Evolutionary conservation across 257 asterid genomes (phyloP), one percentile per base, ranked within the genome.

Genomic region (Jaltomata sinuosa): DNA sequence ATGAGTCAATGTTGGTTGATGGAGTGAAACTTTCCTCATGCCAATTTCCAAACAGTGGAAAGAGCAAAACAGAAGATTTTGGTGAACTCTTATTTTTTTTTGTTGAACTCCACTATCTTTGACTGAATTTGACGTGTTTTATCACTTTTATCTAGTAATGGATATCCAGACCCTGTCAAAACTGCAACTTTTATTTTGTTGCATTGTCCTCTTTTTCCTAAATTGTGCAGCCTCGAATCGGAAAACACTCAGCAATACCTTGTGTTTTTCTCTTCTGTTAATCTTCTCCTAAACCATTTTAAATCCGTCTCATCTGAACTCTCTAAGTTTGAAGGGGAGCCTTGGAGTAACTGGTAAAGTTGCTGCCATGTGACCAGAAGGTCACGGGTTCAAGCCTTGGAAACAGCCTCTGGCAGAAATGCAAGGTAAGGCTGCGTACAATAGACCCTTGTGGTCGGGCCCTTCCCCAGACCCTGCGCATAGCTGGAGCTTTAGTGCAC

Each of bases 1-100:
- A 15, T 71, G 53, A 53, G 82, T 53, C 82, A 27, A 71, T 83
- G 82, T 83, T 12, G 69, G 82, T 53, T 77, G 81, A 49, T 77
- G 42, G 27, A 1, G n/a, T 25, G 57, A 45, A 74, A 45, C 45
- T 40, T 40, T 45, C 61, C 5, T 27, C 10, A 9, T 47, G 10
- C 34, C 61, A 47, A 4, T 45, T 47, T 77, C 18, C 53, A n/a
- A 5, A 47, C 47, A 27, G 25, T 8, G 6, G 0, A 5, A 47
- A 76, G 62, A 18, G 42, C 1, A 47, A 47, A 47, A 47, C 40
- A 27, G 62, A 47, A 76, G 61, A 76, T 12, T 15, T 76, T 3
- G 25, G 42, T 27, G 10, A 47, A 76, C n/a, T n/a, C n/a, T n/a
- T n/a, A n/a, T n/a, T n/a, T n/a, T n/a, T n/a, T 12, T 15, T 76